Percentiles rank a stretch among this genome's conserved stretches.
These are phyloP conservation scores for Pholiota conissans DNA, from an alignment of 768 basidiomycete genomes.

Conservation along the genomic window DNA sequence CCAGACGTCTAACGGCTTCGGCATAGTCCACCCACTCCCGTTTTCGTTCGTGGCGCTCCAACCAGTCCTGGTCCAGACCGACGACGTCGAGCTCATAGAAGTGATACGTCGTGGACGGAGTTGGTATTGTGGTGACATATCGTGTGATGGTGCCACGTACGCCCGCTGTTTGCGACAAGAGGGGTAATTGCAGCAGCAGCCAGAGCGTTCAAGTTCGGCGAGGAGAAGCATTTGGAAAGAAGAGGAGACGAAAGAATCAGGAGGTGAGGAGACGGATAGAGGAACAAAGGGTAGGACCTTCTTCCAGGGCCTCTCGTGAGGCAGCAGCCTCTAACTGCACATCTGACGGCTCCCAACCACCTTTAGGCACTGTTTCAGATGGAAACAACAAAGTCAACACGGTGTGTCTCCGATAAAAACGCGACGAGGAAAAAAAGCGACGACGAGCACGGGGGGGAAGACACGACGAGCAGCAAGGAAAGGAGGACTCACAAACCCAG, in stretches of 20 bases:
- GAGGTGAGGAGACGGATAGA: conserved; percentile 71
- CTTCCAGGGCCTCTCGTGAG: conserved; percentile 90
- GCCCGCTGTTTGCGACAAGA: conserved; percentile 60
- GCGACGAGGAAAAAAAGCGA: conserved; percentile 3
- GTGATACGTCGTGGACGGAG: conserved; percentile 81
- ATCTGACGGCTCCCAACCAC: conserved; percentile 87
- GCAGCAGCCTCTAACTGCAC: conserved; percentile 83
- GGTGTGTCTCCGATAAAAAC: conserved; percentile 3
- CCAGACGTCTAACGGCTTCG: conserved; percentile 70
- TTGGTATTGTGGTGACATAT: conserved; percentile 80
- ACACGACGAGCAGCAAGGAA: too few species aligned
- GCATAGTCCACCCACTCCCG: conserved; percentile 89
- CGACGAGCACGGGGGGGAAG: conserved; percentile 5
- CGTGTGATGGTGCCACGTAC: conserved; percentile 86
- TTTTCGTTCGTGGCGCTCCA: conserved; percentile 75
- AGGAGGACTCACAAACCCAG: conserved; percentile 81
- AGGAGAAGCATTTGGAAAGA: conserved; percentile 19
- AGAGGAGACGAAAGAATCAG: conserved; percentile 59
- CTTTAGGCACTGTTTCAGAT: conserved; percentile 74
- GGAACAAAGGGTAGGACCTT: conserved; percentile 90
- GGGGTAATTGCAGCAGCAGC: conserved; percentile 26
- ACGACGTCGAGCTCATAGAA: conserved; percentile 88
- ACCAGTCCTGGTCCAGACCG: conserved; percentile 76
- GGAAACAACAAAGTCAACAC: conserved; percentile 7
- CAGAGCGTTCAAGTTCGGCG: conserved; percentile 13